Percentiles rank a stretch among this genome's conserved stretches.
Conservation (phyloP, 2,329 filamentous ascomycete species). For the Aspergillaceae sp. region DNA sequence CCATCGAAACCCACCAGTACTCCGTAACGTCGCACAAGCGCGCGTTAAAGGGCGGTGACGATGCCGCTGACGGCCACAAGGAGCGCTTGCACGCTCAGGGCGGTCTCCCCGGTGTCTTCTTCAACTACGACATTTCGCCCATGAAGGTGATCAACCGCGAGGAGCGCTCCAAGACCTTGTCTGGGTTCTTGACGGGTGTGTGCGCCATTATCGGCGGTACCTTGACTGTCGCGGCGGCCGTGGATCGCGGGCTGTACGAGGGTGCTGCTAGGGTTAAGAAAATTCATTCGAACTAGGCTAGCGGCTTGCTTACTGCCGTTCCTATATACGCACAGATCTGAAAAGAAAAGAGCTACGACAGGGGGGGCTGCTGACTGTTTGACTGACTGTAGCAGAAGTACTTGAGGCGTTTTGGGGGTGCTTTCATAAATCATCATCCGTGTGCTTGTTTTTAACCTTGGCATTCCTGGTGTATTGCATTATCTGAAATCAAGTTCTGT, state of each 20-base stretch:
- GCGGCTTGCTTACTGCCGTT: background rate
- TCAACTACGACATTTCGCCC: slow-evolving; percentile 97
- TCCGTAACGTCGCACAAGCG: slow-evolving; percentile 95
- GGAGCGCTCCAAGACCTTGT: slow-evolving; percentile 77
- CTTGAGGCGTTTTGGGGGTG: too few species aligned
- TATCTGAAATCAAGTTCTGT: too few species aligned
- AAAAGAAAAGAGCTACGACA: too few species aligned
- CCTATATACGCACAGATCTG: too few species aligned
- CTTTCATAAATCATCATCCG: too few species aligned
- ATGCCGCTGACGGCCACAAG: slow-evolving; percentile 78
- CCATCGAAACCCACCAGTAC: slow-evolving; percentile 96
- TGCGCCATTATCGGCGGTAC: slow-evolving; percentile 94
- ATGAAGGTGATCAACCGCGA: slow-evolving; percentile 99
- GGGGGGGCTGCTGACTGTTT: too few species aligned
- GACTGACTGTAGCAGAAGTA: too few species aligned
- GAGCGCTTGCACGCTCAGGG: slow-evolving; percentile 83
- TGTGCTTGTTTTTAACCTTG: too few species aligned
- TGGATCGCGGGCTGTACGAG: slow-evolving; percentile 88
- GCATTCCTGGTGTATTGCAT: too few species aligned
- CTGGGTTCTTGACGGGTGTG: slow-evolving; percentile 84
- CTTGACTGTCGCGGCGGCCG: slow-evolving; percentile 84
- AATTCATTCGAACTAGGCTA: slow-evolving; percentile 54
- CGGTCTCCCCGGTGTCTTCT: slow-evolving; percentile 95
- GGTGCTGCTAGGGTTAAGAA: slow-evolving; percentile 79
- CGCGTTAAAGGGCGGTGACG: slow-evolving; percentile 73